Evolutionary conservation across 2,329 filamentous ascomycete genomes (phyloP).

Genomic region (Ploettnerulaceae sp.): DNA sequence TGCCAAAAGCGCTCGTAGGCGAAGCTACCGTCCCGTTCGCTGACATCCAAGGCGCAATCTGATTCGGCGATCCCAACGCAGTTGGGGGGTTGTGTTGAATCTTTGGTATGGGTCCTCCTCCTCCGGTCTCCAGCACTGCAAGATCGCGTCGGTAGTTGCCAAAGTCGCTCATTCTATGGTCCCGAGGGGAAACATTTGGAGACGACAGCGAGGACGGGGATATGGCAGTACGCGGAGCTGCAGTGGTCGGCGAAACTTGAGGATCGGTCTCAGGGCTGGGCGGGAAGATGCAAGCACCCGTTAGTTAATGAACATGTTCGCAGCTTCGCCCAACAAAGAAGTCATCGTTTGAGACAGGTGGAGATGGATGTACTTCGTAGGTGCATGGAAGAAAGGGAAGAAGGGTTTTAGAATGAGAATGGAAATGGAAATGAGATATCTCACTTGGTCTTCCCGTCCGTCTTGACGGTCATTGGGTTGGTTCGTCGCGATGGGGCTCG

Average conservation of each 20-base stretch:
- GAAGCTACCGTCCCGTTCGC: constrained; percentile 29
- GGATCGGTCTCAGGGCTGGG: constrained; percentile 32
- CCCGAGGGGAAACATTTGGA: constrained; percentile 33
- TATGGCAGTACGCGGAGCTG: constrained; percentile 24
- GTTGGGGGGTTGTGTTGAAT: constrained; percentile 56
- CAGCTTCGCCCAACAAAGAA: constrained; percentile 22
- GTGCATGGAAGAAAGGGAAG: constrained; percentile 30
- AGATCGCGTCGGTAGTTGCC: constrained; percentile 69
- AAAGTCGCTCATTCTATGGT: constrained; percentile 46
- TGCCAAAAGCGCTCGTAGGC: constrained; percentile 37
- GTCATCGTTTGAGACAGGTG: constrained; percentile 14
- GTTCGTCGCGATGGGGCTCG: constrained; percentile 28
- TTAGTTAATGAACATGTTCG: constrained; percentile 32
- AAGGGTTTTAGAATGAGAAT: neutral
- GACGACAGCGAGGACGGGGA: constrained; percentile 26
- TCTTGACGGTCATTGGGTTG: constrained; percentile 48
- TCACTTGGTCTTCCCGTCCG: constrained; percentile 43
- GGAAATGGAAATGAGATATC: neutral
- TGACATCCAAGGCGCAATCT: constrained; percentile 54
- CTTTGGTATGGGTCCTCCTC: constrained; percentile 51
- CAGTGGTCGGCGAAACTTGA: constrained; percentile 33
- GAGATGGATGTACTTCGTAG: constrained; percentile 1
- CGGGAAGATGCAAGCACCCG: constrained; percentile 32
- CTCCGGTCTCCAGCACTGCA: constrained; percentile 59
- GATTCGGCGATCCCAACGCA: constrained; percentile 42